Percentiles rank a stretch among this genome's conserved stretches.
Evolutionary conservation across 2,329 filamentous ascomycete species (phyloP).

Genomic region (Pseudopyricularia cyperi): DNA sequence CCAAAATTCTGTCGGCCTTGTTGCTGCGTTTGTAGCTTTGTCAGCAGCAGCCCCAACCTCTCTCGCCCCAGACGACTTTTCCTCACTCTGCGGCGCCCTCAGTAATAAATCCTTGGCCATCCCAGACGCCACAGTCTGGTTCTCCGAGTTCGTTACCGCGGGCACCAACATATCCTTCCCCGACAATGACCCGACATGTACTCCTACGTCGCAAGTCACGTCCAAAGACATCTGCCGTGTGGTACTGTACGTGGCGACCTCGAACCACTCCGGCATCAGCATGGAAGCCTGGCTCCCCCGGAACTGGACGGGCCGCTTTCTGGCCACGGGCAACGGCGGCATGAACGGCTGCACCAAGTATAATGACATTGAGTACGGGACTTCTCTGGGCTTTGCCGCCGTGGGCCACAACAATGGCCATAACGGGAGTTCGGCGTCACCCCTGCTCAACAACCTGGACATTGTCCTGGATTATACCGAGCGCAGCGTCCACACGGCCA

Average conservation of each 20-base stretch:
- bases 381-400: conserved; percentile 28
- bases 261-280: conserved; percentile 25
- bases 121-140: not conserved
- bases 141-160: not conserved
- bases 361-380: conserved; percentile 29
- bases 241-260: conserved; percentile 14
- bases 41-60: too few species aligned
- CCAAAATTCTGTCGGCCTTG: too few species aligned
- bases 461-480: conserved; percentile 21
- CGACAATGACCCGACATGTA: conserved; percentile 6
- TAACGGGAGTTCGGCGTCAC: conserved; percentile 24
- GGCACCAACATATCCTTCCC: conserved; percentile 2
- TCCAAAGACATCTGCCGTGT: conserved; percentile 14
- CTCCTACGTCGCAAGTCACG: conserved; percentile 2
- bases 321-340: conserved; percentile 35
- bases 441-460: conserved; percentile 25
- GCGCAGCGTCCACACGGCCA: conserved; percentile 27
- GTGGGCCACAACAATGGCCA: conserved; percentile 38
- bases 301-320: conserved; percentile 28
- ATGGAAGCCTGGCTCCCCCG: conserved; percentile 34
- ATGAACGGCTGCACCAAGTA: conserved; percentile 34
- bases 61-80: too few species aligned
- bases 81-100: too few species aligned
- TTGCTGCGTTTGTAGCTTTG: too few species aligned
- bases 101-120: too few species aligned